Evolutionary conservation across 2,329 filamentous ascomycete species (phyloP).

Genomic region (Trichoderma koningii): DNA sequence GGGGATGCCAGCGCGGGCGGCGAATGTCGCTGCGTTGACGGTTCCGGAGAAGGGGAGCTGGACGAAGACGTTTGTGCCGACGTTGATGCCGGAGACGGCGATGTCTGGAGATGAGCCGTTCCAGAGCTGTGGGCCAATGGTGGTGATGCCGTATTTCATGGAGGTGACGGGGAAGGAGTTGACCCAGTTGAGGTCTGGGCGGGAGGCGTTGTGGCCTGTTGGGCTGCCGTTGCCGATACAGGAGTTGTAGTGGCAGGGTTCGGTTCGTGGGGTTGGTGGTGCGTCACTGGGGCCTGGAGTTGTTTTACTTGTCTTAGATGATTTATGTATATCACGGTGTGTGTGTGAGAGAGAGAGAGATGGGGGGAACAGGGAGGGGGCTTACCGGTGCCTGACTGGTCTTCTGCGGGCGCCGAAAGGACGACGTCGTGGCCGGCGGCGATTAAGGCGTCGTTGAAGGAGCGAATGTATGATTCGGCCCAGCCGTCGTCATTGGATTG

Average conservation of each 20-base stretch:
- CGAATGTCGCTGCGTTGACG: conserved; percentile 64
- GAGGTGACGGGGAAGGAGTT: conserved; percentile 66
- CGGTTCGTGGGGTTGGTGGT: conserved; percentile 50
- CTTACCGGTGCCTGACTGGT: conserved; percentile 63
- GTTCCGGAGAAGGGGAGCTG: conserved; percentile 64
- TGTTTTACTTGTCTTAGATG: no score
- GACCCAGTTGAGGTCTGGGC: conserved; percentile 67
- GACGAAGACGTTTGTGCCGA: conserved; percentile 59
- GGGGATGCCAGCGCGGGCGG: conserved; percentile 58
- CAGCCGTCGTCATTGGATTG: conserved; percentile 74
- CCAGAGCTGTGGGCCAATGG: conserved; percentile 20
- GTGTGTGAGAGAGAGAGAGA: background rate
- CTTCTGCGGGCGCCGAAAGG: conserved; percentile 66
- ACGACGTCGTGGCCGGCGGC: conserved; percentile 61
- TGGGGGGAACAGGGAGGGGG: no score
- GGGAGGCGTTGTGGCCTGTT: conserved; percentile 57
- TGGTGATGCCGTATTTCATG: conserved; percentile 25
- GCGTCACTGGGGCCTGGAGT: conserved; percentile 52
- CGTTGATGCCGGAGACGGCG: conserved; percentile 66
- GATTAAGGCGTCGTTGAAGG: conserved; percentile 58
- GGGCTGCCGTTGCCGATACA: conserved; percentile 61
- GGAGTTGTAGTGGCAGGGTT: conserved; percentile 61
- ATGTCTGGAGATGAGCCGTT: conserved; percentile 57
- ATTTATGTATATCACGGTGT: background rate
- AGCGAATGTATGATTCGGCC: conserved; percentile 68